These are phyloP conservation scores for Phlyctochytrium bullatum DNA, from an alignment of 192 early-diverging fungal genomes.

Conservation along the genomic window DNA sequence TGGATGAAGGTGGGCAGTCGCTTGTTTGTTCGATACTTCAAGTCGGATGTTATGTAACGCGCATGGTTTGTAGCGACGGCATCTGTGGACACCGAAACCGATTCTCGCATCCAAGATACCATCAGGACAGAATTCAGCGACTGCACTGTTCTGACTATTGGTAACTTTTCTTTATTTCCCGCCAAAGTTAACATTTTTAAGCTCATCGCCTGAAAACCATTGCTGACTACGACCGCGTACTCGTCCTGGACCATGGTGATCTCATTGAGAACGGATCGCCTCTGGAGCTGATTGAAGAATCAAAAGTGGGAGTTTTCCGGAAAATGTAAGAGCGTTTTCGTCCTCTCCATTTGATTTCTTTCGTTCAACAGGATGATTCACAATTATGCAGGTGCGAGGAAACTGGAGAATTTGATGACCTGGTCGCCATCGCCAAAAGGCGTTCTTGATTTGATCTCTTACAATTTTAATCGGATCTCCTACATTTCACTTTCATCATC, in stretches of 20 bases:
- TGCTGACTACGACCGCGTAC: constrained; percentile 52
- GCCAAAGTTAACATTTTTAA: too few relatives aligned
- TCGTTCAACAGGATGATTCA: too few relatives aligned
- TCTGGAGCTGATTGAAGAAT: constrained; percentile 38
- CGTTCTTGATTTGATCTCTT: too few relatives aligned
- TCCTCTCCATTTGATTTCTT: background rate
- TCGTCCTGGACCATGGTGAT: constrained; percentile 42
- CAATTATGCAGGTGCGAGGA: constrained; percentile 55
- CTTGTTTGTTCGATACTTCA: too few relatives aligned
- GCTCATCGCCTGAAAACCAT: constrained; percentile 77
- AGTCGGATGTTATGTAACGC: too few relatives aligned
- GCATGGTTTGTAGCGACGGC: too few relatives aligned
- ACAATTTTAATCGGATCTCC: too few relatives aligned
- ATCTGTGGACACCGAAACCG: constrained; percentile 45
- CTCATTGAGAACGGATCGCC: constrained; percentile 52
- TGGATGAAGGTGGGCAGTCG: too few relatives aligned
- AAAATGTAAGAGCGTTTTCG: constrained; percentile 59
- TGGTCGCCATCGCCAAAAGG: constrained; percentile 64
- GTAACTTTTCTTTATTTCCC: too few relatives aligned
- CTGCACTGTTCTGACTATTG: constrained; percentile 76
- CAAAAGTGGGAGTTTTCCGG: constrained; percentile 57
- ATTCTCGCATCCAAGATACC: constrained; percentile 68
- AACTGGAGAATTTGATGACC: constrained; percentile 72
- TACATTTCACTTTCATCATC: too few relatives aligned
- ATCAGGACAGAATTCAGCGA: constrained; percentile 70